Conservation (phyloP, 345 rosid species). For the Camelina sativa region DNA sequence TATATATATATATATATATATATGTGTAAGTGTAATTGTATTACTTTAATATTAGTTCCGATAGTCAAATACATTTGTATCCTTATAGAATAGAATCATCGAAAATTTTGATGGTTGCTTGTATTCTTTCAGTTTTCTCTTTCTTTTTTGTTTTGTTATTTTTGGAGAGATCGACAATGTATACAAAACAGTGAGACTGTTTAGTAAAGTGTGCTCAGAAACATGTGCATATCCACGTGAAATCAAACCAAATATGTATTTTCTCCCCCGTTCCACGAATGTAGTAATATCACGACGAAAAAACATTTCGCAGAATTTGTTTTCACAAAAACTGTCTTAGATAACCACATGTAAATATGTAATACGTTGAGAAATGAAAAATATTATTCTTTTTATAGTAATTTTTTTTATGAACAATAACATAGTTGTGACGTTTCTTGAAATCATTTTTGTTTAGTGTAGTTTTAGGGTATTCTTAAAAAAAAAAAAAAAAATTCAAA, state of each 20-base stretch:
- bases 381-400: neutral
- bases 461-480: neutral
- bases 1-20: neutral
- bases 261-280: neutral
- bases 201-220: constrained; percentile 26
- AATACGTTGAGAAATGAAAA: neutral
- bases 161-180: constrained; percentile 35
- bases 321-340: constrained; percentile 6
- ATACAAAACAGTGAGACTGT: neutral
- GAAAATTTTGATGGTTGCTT: constrained; percentile 15
- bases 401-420: neutral
- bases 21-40: neutral
- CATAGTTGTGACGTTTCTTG: neutral
- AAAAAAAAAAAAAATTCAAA: neutral
- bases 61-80: constrained; percentile 13
- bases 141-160: constrained; percentile 31
- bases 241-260: constrained; percentile 25
- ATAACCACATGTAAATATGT: neutral
- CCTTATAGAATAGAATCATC: constrained; percentile 30
- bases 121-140: constrained; percentile 33
- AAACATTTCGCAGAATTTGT: neutral
- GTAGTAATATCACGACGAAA: constrained; percentile 10
- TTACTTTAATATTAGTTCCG: constrained; percentile 2
- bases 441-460: neutral
- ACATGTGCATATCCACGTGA: constrained; percentile 43